Evolutionary conservation across 371 early-diverging fungal species (phyloP), one percentile per base, ranked within the genome.

Genomic region (Caulochytrium protostelioides): DNA sequence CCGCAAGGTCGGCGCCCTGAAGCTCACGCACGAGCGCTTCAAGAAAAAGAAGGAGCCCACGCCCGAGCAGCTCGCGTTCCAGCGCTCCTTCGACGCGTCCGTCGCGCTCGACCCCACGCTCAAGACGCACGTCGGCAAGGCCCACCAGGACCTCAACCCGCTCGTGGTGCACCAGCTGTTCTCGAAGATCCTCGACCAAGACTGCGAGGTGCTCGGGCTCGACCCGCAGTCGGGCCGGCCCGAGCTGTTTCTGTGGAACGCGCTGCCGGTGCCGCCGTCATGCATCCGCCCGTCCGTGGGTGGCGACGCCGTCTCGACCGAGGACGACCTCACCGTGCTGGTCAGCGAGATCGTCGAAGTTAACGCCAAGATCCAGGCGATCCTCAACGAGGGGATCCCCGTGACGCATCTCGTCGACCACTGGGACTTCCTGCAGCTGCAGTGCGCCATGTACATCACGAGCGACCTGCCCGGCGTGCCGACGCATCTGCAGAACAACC

Each of bases 251-350:
- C 51, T 97, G 16, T 91, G 91, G 90, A 81, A 76, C 17, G 74
- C 77, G 27, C 50, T 97, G 18, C 84, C 95, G 4, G 92, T 99
- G 0, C 98, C 98, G 1, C 99, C 99, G 6, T 76, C 78, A 3
- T 86, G 87, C 56, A 86, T 97, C 44, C 79, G 99, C 24, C 99
- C 99, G 0, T 89, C 92, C 2, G 89, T 99, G 12, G 76, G 81
- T 8, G 82, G 83, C 55, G 89, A 95, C 41, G 9, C 25, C 13
- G 23, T 64, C 37, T 91, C 86, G 55, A 97, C 84, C 43, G 98
- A 98, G 59, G 99, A 99, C 49, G 98, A 98, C 57, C 55, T 99
- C 47, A 99, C 99, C 1, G 89, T 91, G 21, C 90, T 98, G 52
- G 56, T 97, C 32, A 79, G 86, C 1, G 98, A 99, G 54, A 95